A percentile compares a stretch with the other conserved stretches of the same genome.
These are phyloP conservation scores for Albugo candida DNA, from an alignment of 352 stramenopile species.

Conservation along the genomic window DNA sequence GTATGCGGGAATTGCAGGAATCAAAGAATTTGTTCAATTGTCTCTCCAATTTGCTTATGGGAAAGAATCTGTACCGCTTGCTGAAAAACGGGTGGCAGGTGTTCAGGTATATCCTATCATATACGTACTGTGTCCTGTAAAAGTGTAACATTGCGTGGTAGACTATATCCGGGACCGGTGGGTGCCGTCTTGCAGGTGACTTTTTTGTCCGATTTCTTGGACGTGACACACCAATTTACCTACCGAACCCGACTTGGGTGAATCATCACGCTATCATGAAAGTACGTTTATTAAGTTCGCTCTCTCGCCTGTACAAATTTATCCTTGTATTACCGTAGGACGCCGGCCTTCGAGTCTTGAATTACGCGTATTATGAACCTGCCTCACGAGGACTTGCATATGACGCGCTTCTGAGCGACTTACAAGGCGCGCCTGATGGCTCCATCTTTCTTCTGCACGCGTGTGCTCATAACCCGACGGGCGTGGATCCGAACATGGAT, in stretches of 20 bases:
- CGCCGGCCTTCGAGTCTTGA: slow-evolving; percentile 55
- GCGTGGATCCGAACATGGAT: slow-evolving; percentile 92
- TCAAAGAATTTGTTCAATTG: slow-evolving; percentile 91
- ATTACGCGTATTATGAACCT: slow-evolving; percentile 76
- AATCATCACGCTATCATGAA: slow-evolving; percentile 96
- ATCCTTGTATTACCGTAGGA: slow-evolving; percentile 10
- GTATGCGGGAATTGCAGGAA: slow-evolving; percentile 93
- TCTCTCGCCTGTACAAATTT: background rate
- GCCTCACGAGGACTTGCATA: slow-evolving; percentile 83
- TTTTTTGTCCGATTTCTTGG: slow-evolving; percentile 85
- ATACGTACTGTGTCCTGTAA: background rate
- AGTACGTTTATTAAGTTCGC: background rate
- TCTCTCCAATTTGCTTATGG: slow-evolving; percentile 94
- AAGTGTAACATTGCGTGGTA: slow-evolving; percentile 14
- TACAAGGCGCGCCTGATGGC: slow-evolving; percentile 83
- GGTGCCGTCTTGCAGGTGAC: slow-evolving; percentile 90
- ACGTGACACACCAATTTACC: slow-evolving; percentile 85
- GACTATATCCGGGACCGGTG: slow-evolving; percentile 97
- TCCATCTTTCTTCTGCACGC: slow-evolving; percentile 97
- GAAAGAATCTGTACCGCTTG: slow-evolving; percentile 81
- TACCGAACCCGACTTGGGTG: slow-evolving; percentile 98
- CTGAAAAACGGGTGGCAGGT: slow-evolving; percentile 84
- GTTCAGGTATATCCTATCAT: slow-evolving; percentile 46
- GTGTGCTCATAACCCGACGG: slow-evolving; percentile 98
- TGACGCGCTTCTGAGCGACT: slow-evolving; percentile 86